These are phyloP conservation scores for Aureobasidium uvarum DNA, from an alignment of 2,329 filamentous ascomycete genomes.

Conservation along the genomic window DNA sequence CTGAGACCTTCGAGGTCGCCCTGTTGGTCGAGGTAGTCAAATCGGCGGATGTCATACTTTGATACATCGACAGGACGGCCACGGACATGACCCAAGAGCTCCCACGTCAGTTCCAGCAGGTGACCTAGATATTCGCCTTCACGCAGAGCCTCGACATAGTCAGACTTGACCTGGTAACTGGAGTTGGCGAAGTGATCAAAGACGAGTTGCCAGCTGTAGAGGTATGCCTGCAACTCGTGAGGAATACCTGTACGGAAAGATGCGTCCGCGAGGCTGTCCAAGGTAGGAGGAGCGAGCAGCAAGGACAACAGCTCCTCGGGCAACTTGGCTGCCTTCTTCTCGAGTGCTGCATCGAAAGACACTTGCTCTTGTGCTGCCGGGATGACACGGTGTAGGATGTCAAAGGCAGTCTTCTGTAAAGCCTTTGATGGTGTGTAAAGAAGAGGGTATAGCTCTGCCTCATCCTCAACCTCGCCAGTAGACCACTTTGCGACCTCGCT, in stretches of 20 bases:
- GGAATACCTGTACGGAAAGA: slow-evolving; percentile 66
- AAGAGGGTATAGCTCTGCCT: slow-evolving; percentile 69
- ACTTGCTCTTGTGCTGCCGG: slow-evolving; percentile 75
- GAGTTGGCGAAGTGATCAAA: slow-evolving; percentile 71
- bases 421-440: slow-evolving; percentile 71
- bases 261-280: slow-evolving; percentile 65
- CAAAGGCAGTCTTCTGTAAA: slow-evolving; percentile 78
- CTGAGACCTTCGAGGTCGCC: slow-evolving; percentile 48
- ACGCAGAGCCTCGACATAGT: slow-evolving; percentile 78
- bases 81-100: slow-evolving; percentile 75
- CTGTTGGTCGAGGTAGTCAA: slow-evolving; percentile 46
- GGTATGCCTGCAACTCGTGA: slow-evolving; percentile 68
- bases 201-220: slow-evolving; percentile 84
- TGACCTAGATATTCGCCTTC: slow-evolving; percentile 65
- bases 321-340: slow-evolving; percentile 69
- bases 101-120: slow-evolving; percentile 76
- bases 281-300: slow-evolving; percentile 71
- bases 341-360: slow-evolving; percentile 71
- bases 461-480: slow-evolving; percentile 59
- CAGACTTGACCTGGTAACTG: slow-evolving; percentile 73
- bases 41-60: slow-evolving; percentile 67
- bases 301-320: slow-evolving; percentile 84
- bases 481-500: slow-evolving; percentile 66
- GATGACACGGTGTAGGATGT: slow-evolving; percentile 75
- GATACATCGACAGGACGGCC: slow-evolving; percentile 68